Percentiles rank a stretch among this genome's conserved stretches.
These are phyloP conservation scores for Acanthamoeba sp. DNA, from an alignment of 208 protist genomes.

Conservation along the genomic window DNA sequence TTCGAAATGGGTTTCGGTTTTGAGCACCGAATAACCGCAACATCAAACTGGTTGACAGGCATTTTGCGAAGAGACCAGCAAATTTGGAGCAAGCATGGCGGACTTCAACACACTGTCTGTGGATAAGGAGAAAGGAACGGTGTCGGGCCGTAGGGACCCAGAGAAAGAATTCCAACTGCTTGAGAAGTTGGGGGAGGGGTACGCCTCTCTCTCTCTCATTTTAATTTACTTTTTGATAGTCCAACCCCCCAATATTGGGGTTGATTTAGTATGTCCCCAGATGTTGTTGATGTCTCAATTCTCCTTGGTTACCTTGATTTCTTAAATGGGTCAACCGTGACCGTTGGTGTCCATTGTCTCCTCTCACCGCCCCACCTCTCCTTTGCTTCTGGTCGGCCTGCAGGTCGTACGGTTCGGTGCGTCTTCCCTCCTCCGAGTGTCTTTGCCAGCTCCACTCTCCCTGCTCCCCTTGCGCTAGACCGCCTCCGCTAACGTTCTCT, in stretches of 20 bases:
- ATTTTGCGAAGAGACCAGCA: too few species aligned
- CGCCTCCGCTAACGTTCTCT: neutral
- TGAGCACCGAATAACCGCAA: too few species aligned
- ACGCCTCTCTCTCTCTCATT: neutral
- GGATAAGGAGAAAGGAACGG: conserved; percentile 36
- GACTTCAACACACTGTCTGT: conserved; percentile 63
- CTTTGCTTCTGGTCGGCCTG: neutral
- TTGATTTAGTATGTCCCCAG: too few species aligned
- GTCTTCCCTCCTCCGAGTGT: neutral
- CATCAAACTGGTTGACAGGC: too few species aligned
- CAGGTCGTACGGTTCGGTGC: conserved; percentile 48
- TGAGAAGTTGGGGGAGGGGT: conserved; percentile 62
- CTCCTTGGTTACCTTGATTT: neutral
- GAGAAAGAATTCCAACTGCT: conserved; percentile 65
- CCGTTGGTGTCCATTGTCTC: neutral
- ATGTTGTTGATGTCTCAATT: neutral
- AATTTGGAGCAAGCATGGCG: neutral
- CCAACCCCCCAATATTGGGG: neutral
- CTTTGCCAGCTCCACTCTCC: neutral
- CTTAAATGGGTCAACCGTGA: neutral
- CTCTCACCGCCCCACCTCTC: neutral
- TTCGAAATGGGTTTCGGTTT: too few species aligned
- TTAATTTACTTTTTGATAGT: neutral
- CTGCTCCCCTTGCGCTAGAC: neutral
- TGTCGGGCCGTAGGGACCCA: neutral